Percentiles rank a stretch among this genome's conserved stretches.
Evolutionary conservation across 2,329 filamentous ascomycete species (phyloP).

Genomic region (Arachnopeziza araneosa): DNA sequence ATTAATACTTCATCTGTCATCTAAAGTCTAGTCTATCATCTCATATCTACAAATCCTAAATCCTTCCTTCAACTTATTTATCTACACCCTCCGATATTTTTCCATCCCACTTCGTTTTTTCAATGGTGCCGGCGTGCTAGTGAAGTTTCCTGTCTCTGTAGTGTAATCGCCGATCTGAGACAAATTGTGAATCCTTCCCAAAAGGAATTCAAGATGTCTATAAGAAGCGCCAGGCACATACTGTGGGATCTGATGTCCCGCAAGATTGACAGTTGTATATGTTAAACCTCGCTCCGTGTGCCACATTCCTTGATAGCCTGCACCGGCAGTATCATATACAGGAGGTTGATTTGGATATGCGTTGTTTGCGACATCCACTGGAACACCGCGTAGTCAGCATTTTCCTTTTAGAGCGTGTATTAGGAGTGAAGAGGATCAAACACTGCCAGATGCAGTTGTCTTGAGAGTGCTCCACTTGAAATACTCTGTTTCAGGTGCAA

Average conservation of each 20-base stretch:
- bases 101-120: background rate
- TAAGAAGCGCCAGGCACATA: constrained; percentile 54
- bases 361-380: constrained; percentile 12
- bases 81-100: background rate
- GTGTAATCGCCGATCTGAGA: constrained; percentile 24
- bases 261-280: constrained; percentile 47
- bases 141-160: constrained; percentile 13
- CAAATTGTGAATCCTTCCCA: constrained; percentile 51
- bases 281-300: constrained; percentile 60
- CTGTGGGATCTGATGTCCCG: constrained; percentile 50
- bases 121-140: background rate
- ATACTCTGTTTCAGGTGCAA: too few relatives aligned
- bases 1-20: too few relatives aligned
- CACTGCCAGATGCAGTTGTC: too few relatives aligned
- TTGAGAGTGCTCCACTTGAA: too few relatives aligned
- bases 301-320: constrained; percentile 40
- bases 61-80: background rate
- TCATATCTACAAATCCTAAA: too few relatives aligned
- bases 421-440: too few relatives aligned
- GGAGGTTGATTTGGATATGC: constrained; percentile 12
- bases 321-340: constrained; percentile 24
- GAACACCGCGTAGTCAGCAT: too few relatives aligned
- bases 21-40: too few relatives aligned
- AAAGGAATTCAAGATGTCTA: constrained; percentile 54
- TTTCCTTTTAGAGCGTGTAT: too few relatives aligned